Conservation (phyloP, 768 basidiomycete genomes). For the Phanerodontia chrysosporium region DNA sequence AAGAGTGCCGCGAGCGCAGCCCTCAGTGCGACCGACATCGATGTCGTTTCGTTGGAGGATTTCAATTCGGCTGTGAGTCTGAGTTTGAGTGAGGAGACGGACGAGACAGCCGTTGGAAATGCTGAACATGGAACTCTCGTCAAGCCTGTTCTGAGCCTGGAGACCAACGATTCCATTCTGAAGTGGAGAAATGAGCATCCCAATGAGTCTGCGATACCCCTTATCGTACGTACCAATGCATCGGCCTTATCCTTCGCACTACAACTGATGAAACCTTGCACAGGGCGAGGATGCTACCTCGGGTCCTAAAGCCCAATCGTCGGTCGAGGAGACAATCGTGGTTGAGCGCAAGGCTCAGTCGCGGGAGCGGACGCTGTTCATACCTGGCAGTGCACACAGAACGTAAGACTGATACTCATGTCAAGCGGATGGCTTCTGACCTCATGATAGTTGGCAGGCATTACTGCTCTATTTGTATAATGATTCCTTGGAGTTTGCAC, state of each 20-base stretch:
- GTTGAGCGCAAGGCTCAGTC: background rate
- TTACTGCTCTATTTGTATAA: slow-evolving; percentile 13
- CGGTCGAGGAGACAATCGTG: background rate
- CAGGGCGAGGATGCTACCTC: no score
- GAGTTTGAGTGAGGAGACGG: background rate
- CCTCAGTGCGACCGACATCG: slow-evolving; percentile 2
- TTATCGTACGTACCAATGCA: slow-evolving; percentile 7
- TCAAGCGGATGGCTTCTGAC: background rate
- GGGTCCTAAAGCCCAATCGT: background rate
- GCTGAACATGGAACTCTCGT: background rate
- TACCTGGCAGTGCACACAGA: slow-evolving; percentile 9
- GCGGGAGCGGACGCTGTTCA: slow-evolving; percentile 2
- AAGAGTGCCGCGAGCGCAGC: background rate
- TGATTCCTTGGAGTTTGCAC: slow-evolving; percentile 9
- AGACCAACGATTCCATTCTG: slow-evolving; percentile 4
- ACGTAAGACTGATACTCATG: background rate
- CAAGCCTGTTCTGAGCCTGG: background rate
- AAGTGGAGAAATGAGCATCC: slow-evolving; percentile 4
- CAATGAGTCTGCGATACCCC: background rate
- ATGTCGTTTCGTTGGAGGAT: slow-evolving; percentile 9
- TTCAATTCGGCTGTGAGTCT: slow-evolving; percentile 4
- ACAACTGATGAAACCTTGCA: background rate
- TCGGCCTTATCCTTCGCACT: slow-evolving; percentile 85
- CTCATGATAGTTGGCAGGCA: slow-evolving; percentile 10
- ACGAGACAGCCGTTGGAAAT: background rate